Percentiles rank a stretch among this genome's conserved stretches.
Evolutionary conservation across 2,329 filamentous ascomycete species (phyloP).

Genomic region (Hypoxylon sp.): DNA sequence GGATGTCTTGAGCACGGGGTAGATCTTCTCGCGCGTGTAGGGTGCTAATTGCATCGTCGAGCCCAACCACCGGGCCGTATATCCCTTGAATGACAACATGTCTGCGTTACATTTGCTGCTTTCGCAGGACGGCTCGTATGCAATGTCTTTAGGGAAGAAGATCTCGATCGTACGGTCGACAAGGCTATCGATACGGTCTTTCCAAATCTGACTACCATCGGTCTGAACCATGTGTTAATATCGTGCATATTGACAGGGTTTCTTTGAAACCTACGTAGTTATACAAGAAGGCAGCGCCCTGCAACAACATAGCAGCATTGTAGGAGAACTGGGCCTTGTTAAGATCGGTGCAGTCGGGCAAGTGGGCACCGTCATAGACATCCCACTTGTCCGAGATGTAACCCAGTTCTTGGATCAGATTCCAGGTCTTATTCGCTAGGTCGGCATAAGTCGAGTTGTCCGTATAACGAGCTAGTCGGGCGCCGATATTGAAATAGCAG

Average conservation of each 20-base stretch:
- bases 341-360: constrained; percentile 72
- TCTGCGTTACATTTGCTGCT: constrained; percentile 76
- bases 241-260: not conserved
- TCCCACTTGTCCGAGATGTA: constrained; percentile 75
- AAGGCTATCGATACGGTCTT: constrained; percentile 68
- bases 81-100: constrained; percentile 81
- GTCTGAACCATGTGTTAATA: constrained; percentile 59
- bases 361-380: constrained; percentile 75
- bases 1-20: constrained; percentile 71
- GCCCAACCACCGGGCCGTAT: constrained; percentile 76
- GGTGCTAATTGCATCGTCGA: constrained; percentile 75
- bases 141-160: constrained; percentile 71
- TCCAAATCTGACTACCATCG: constrained; percentile 69
- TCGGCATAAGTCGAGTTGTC: constrained; percentile 75
- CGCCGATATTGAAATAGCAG: constrained; percentile 75
- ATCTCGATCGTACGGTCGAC: constrained; percentile 64
- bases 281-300: constrained; percentile 78
- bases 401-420: constrained; percentile 70
- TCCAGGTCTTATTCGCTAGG: constrained; percentile 73
- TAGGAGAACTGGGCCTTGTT: constrained; percentile 77
- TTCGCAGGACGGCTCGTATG: constrained; percentile 79
- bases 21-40: constrained; percentile 67
- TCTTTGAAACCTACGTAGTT: constrained; percentile 65
- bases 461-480: constrained; percentile 80
- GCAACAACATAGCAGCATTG: constrained; percentile 73